Conservation (phyloP, 768 basidiomycete genomes). For the Leccinum subgranulosum region DNA sequence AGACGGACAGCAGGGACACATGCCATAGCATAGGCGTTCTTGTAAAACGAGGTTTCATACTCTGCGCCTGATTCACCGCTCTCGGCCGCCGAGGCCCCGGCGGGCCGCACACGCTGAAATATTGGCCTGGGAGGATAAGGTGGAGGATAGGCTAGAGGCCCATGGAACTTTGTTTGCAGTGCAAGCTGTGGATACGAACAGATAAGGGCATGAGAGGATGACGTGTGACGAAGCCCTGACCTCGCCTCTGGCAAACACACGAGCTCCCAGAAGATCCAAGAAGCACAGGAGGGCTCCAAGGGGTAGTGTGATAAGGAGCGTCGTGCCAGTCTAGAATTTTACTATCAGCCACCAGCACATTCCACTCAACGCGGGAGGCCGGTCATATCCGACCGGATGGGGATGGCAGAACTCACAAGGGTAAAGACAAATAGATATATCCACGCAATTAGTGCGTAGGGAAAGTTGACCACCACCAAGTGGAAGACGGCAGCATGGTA, state of each 20-base stretch:
- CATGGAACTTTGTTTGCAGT: constrained; percentile 69
- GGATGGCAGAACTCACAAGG: constrained; percentile 49
- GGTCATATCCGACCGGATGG: not conserved
- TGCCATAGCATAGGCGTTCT: constrained; percentile 80
- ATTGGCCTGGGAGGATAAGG: constrained; percentile 72
- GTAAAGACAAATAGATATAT: constrained; percentile 78
- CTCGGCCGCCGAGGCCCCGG: constrained; percentile 50
- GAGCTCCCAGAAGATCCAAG: constrained; percentile 70
- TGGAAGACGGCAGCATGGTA: constrained; percentile 71
- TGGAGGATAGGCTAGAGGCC: constrained; percentile 56
- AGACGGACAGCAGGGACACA: constrained; percentile 17
- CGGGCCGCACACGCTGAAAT: constrained; percentile 60
- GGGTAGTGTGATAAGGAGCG: constrained; percentile 73
- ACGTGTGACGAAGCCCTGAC: constrained; percentile 32
- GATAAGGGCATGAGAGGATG: constrained; percentile 10
- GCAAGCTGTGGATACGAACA: constrained; percentile 43
- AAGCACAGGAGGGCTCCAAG: constrained; percentile 77
- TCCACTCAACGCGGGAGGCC: constrained; percentile 1
- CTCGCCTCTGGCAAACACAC: constrained; percentile 69
- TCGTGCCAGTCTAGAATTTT: constrained; percentile 63
- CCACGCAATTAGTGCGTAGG: constrained; percentile 76
- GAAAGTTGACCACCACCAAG: constrained; percentile 71
- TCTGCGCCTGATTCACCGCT: constrained; percentile 37
- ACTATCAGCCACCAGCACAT: constrained; percentile 17
- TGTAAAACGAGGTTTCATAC: constrained; percentile 72